Conservation (phyloP, 768 basidiomycete species). For the Suillus subluteus region DNA sequence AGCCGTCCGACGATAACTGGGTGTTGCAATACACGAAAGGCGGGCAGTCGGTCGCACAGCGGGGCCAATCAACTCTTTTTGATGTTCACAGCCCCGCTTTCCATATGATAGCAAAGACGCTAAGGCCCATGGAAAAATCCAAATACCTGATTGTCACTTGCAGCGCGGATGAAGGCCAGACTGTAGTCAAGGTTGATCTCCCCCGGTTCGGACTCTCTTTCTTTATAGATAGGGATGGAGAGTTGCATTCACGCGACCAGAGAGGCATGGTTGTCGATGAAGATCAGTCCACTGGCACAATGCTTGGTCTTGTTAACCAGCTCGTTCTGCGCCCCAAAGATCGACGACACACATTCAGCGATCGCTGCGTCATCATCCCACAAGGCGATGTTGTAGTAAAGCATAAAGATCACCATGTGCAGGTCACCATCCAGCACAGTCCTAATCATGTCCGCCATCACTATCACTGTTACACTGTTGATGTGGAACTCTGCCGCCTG, state of each 20-base stretch:
- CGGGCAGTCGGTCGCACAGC: conserved; percentile 2
- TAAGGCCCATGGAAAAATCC: conserved; percentile 18
- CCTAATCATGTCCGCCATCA: background rate
- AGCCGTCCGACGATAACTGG: conserved; percentile 22
- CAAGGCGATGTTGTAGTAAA: conserved; percentile 4
- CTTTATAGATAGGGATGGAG: conserved; percentile 27
- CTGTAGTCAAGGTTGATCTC: conserved; percentile 27
- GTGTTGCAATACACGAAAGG: conserved; percentile 10
- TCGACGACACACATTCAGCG: conserved; percentile 1
- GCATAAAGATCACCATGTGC: background rate
- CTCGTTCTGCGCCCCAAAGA: conserved; percentile 38
- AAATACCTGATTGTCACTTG: conserved; percentile 21
- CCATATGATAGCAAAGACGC: conserved; percentile 19
- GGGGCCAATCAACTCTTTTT: conserved; percentile 13
- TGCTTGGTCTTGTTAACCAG: conserved; percentile 42
- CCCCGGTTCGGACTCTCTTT: conserved; percentile 43
- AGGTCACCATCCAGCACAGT: background rate
- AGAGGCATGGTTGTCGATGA: conserved; percentile 41
- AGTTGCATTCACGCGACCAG: conserved; percentile 42
- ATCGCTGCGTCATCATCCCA: conserved; percentile 19
- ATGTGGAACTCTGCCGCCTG: conserved; percentile 29
- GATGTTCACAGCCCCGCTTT: conserved; percentile 25
- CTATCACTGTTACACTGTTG: conserved; percentile 31
- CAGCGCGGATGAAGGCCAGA: background rate
- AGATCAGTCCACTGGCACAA: conserved; percentile 40